phyloP scores from a whole-genome alignment of 2,329 filamentous ascomycete species.

The Chrysoporthe austroafricana region DNA sequence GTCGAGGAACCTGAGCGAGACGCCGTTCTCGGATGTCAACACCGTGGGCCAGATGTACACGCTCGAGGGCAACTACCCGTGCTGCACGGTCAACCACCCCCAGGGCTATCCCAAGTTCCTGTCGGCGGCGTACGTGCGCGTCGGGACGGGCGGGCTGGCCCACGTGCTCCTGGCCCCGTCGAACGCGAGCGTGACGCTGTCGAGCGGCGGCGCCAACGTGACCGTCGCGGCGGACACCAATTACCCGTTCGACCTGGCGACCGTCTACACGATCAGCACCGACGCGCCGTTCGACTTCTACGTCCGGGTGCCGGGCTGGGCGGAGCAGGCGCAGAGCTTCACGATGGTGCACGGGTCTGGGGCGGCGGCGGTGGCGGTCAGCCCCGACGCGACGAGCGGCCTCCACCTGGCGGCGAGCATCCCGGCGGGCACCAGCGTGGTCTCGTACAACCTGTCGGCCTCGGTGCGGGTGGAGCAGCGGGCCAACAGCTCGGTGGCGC shows the following conservation, averaged over 20 bases:
- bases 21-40: conserved; percentile 25
- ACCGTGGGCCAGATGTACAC: conserved; percentile 25
- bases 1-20: conserved; percentile 19
- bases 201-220: conserved; percentile 40
- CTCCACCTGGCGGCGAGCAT: conserved; percentile 35
- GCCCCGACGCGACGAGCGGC: conserved; percentile 29
- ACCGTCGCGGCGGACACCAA: conserved; percentile 49
- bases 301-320: conserved; percentile 39
- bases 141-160: conserved; percentile 11
- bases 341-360: conserved; percentile 20
- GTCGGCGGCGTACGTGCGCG: conserved; percentile 15
- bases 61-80: conserved; percentile 26
- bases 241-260: conserved; percentile 46
- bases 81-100: conserved; percentile 25
- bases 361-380: not conserved
- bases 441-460: conserved; percentile 35
- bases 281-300: conserved; percentile 38
- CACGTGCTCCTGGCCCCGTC: conserved; percentile 56
- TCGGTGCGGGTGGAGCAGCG: conserved; percentile 36
- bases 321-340: conserved; percentile 30
- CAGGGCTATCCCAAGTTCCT: conserved; percentile 26
- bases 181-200: conserved; percentile 44
- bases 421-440: conserved; percentile 28
- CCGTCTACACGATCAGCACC: conserved; percentile 38
- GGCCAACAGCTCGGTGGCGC: conserved; percentile 38